Conservation (phyloP, 148 eudicot genomes). For the Suaeda aralocaspica region DNA sequence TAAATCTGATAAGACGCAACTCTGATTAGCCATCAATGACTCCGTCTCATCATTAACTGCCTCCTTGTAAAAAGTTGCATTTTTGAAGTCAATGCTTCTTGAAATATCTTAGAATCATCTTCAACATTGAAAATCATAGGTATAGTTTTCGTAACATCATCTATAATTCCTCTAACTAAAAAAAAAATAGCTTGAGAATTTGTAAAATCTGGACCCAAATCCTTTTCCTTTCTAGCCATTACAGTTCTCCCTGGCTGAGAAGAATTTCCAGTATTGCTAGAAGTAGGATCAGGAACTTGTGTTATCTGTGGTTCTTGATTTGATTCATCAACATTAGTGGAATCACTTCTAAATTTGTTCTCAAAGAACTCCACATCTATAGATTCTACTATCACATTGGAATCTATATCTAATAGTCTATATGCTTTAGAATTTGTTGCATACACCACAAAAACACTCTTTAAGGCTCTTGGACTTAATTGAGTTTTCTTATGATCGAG, state of each 20-base stretch:
- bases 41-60: constrained; percentile 17
- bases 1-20: no score
- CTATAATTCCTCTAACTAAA: constrained; percentile 8
- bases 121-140: background rate
- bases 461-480: background rate
- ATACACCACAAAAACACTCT: constrained; percentile 9
- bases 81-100: constrained; percentile 7
- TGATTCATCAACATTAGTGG: background rate
- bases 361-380: constrained; percentile 3
- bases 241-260: constrained; percentile 10
- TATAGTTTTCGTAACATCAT: background rate
- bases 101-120: constrained; percentile 14
- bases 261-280: background rate
- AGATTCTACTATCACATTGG: constrained; percentile 15
- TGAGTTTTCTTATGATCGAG: background rate
- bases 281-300: background rate
- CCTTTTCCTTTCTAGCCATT: constrained; percentile 4
- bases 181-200: background rate
- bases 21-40: constrained; percentile 1
- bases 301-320: background rate
- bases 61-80: constrained; percentile 12
- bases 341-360: constrained; percentile 6
- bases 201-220: background rate
- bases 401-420: constrained; percentile 6
- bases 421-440: constrained; percentile 7